phyloP scores from a whole-genome alignment of 257 asterid genomes.

The Penstemon newberryi region DNA sequence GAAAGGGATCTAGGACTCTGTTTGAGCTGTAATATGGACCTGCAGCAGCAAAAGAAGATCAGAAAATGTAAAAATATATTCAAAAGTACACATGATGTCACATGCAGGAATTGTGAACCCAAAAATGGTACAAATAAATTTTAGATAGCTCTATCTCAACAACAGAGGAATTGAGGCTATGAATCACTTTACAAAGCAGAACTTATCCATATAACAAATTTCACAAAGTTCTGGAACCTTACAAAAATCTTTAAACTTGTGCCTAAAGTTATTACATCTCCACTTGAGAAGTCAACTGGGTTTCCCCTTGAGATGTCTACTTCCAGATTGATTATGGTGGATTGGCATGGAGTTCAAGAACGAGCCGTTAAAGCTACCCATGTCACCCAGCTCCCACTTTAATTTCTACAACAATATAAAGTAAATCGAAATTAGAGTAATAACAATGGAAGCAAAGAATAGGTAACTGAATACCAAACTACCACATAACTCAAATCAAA shows the following conservation, averaged over 20 bases:
- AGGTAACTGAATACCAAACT: too few relatives aligned
- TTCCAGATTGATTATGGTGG: slow-evolving; percentile 50
- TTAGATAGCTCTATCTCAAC: too few relatives aligned
- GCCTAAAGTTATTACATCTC: slow-evolving; percentile 62
- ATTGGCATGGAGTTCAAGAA: slow-evolving; percentile 23
- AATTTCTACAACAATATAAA: too few relatives aligned
- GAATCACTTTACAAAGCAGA: not conserved
- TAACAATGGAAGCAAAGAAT: too few relatives aligned
- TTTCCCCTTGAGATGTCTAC: slow-evolving; percentile 51
- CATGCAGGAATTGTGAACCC: not conserved
- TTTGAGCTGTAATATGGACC: slow-evolving; percentile 52
- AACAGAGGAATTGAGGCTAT: not conserved
- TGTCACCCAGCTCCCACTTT: too few relatives aligned
- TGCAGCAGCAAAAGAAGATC: slow-evolving; percentile 30
- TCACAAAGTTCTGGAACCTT: slow-evolving; percentile 27
- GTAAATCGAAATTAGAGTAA: too few relatives aligned
- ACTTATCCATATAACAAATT: not conserved
- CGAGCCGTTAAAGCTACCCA: too few relatives aligned
- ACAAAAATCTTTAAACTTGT: slow-evolving; percentile 54
- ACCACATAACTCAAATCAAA: too few relatives aligned
- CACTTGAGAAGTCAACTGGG: slow-evolving; percentile 52
- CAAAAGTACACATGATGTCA: not conserved
- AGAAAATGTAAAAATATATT: not conserved
- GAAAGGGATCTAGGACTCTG: slow-evolving; percentile 48
- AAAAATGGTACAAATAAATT: not conserved